Percentiles rank a stretch among this genome's conserved stretches.
These are phyloP conservation scores for Pythium rishiriense DNA, from an alignment of 352 stramenopile genomes.

Conservation along the genomic window DNA sequence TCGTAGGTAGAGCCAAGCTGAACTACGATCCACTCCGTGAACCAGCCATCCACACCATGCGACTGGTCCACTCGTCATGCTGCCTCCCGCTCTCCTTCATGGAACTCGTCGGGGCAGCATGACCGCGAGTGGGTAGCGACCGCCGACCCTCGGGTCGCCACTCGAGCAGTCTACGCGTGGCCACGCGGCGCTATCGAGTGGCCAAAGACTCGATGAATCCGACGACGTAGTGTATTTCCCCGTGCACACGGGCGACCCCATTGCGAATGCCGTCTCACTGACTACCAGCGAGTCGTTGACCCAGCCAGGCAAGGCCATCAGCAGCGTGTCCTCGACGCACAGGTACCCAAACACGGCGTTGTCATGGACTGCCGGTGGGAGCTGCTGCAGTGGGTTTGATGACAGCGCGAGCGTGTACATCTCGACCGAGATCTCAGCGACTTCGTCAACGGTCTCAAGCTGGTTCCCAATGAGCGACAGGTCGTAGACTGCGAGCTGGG, in stretches of 20 bases:
- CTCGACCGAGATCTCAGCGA: not conserved
- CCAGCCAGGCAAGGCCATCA: constrained; percentile 10
- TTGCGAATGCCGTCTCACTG: not conserved
- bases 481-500: not conserved
- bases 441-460: not conserved
- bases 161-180: not conserved
- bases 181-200: no score
- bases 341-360: constrained; percentile 5
- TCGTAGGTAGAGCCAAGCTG: no score
- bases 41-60: no score
- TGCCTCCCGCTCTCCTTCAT: no score
- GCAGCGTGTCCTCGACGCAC: constrained; percentile 6
- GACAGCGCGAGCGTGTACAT: constrained; percentile 18
- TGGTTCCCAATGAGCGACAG: constrained; percentile 14
- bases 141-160: not conserved
- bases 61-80: no score
- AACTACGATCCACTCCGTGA: no score
- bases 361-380: not conserved
- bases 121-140: constrained; percentile 13
- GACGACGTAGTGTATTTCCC: no score
- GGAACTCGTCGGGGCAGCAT: constrained; percentile 1
- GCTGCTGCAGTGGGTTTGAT: constrained; percentile 13
- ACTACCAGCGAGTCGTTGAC: not conserved
- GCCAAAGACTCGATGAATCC: no score
- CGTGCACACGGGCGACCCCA: not conserved